phyloP scores from a whole-genome alignment of 352 stramenopile genomes.

The Phytophthora rubi region DNA sequence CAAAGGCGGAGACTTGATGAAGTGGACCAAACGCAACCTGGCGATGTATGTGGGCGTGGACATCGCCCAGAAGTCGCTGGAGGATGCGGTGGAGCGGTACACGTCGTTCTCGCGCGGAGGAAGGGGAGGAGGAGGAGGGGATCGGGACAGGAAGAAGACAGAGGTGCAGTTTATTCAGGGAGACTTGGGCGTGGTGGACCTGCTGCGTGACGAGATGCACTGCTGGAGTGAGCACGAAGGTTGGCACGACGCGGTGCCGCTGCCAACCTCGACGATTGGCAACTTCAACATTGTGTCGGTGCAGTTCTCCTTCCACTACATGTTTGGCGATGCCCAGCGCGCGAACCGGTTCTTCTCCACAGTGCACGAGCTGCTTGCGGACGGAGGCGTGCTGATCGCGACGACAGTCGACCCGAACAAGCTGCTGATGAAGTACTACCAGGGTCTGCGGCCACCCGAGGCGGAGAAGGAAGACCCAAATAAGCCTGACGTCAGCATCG shows the following conservation, averaged over 20 bases:
- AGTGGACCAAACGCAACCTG: slow-evolving; percentile 94
- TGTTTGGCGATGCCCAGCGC: slow-evolving; percentile 94
- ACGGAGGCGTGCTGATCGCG: slow-evolving; percentile 95
- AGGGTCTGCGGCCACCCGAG: slow-evolving; percentile 52
- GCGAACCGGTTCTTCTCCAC: slow-evolving; percentile 95
- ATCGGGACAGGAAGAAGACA: slow-evolving; percentile 55
- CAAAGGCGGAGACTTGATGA: slow-evolving; percentile 98
- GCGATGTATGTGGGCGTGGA: slow-evolving; percentile 97
- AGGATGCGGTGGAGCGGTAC: slow-evolving; percentile 92
- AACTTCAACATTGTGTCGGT: slow-evolving; percentile 97
- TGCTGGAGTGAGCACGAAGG: slow-evolving; percentile 71
- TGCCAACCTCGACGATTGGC: slow-evolving; percentile 38
- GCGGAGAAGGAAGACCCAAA: slow-evolving; percentile 29
- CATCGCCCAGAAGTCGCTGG: slow-evolving; percentile 96
- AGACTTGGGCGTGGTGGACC: slow-evolving; percentile 73
- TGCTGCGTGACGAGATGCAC: slow-evolving; percentile 68
- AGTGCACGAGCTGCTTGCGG: slow-evolving; percentile 90
- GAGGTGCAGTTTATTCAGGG: slow-evolving; percentile 84
- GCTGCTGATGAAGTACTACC: slow-evolving; percentile 87
- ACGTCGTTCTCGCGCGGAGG: slow-evolving; percentile 64
- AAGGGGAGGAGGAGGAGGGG: slow-evolving; percentile 9
- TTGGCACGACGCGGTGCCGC: slow-evolving; percentile 66
- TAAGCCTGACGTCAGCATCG: slow-evolving; percentile 66
- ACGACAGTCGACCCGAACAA: slow-evolving; percentile 98
- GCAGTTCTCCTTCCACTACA: slow-evolving; percentile 99